Conservation (phyloP, 2,329 filamentous ascomycete species). For the Neurospora crassa region DNA sequence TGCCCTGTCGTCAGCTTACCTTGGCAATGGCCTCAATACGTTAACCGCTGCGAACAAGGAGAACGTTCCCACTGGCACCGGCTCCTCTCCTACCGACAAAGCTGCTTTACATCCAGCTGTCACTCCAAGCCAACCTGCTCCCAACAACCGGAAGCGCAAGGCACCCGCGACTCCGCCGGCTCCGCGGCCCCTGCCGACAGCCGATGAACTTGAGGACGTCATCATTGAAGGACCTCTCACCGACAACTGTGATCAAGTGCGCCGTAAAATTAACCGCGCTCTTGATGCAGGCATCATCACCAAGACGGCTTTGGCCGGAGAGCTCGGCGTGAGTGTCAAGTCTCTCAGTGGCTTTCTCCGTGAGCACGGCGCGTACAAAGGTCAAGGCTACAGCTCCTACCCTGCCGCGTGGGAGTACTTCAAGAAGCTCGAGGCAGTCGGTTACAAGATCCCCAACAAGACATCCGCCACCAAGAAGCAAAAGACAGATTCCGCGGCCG, state of each 20-base stretch:
- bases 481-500: slow-evolving; percentile 3
- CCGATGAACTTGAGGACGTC: slow-evolving; percentile 7
- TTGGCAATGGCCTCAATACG: not conserved
- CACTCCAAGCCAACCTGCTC: not conserved
- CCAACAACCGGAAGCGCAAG: slow-evolving; percentile 14
- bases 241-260: slow-evolving; percentile 15
- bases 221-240: slow-evolving; percentile 4
- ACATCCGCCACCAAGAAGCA: slow-evolving; percentile 11
- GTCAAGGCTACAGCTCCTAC: slow-evolving; percentile 8
- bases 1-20: not conserved
- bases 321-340: slow-evolving; percentile 14
- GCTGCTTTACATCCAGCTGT: not conserved
- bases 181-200: slow-evolving; percentile 2
- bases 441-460: slow-evolving; percentile 3
- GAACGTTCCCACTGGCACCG: not conserved
- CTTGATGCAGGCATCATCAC: slow-evolving; percentile 15
- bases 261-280: slow-evolving; percentile 14
- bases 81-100: not conserved
- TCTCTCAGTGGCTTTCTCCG: slow-evolving; percentile 12
- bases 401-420: slow-evolving; percentile 12
- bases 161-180: slow-evolving; percentile 5
- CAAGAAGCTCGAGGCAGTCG: slow-evolving; percentile 13
- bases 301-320: slow-evolving; percentile 15
- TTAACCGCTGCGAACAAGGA: not conserved
- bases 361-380: slow-evolving; percentile 9